Base-by-base conservation (phyloP, 345 rosid genomes). In the Corymbia maculata region DNA sequence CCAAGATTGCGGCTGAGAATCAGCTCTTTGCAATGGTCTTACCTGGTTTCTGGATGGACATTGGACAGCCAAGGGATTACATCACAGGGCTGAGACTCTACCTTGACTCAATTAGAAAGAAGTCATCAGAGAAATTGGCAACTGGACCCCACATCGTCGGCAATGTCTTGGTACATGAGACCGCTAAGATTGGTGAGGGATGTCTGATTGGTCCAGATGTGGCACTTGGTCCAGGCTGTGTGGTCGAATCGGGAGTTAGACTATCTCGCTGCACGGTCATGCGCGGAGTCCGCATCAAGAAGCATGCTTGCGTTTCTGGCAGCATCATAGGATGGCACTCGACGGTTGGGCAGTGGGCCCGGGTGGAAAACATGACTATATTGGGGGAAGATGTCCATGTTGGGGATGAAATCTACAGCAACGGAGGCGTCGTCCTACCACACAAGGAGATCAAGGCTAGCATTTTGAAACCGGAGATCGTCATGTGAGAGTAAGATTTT, bases 11-110 rank as follows among this genome's bases (percentile, higher is more conserved):
- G n/a, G 92, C 97, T 8, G 96, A 92, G 28, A 90, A 93, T 87
- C 93, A 94, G 88, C 98, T 98, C 86, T 97, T 88, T 14, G 99
- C 98, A 3, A 98, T 98, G 99, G 99, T 96, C 59, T 93, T 98
- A 79, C 98, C 99, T 1, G 99, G 99, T 36, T 98, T 98, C 86
- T 98, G 99, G 99, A 98, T 98, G 99, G 99, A 98, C 93, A 96
- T 98, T 75, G 99, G 99, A 86, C 99, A 98, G 92, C 99, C 99
- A 22, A 94, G 94, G 89, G 99, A 98, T 87, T 98, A 98, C 95
- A 98, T 98, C 52, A 92, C 97, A 1, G 99, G 99, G 26, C 91
- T 98, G 85, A 95, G 98, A 89, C 99, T 98, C 85, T 98, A 98
- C 91, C 95, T 98, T n/a, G 99, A 98, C 88, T 98, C 99, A 26